These are phyloP conservation scores for Colletotrichum sp. DNA, from an alignment of 2,329 filamentous ascomycete genomes.

Conservation along the genomic window DNA sequence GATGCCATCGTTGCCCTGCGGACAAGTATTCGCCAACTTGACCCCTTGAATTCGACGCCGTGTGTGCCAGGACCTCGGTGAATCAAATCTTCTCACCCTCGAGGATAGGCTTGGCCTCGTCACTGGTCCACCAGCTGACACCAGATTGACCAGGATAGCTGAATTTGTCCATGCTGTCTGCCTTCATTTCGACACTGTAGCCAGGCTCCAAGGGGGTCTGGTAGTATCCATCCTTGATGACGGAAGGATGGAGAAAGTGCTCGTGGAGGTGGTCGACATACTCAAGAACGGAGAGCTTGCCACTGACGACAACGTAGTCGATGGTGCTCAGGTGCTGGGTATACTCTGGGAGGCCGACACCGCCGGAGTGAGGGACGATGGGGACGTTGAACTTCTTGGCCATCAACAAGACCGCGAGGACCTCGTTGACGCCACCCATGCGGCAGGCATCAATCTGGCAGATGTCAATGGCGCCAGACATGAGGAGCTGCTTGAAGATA, in stretches of 20 bases:
- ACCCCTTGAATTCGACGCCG: constrained; percentile 3
- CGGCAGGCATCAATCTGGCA: constrained; percentile 92
- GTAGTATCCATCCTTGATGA: constrained; percentile 86
- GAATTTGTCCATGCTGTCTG: constrained; percentile 82
- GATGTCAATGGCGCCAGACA: constrained; percentile 81
- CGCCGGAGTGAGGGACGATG: constrained; percentile 87
- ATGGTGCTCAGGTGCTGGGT: constrained; percentile 93
- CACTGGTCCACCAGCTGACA: constrained; percentile 85
- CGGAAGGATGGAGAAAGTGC: constrained; percentile 84
- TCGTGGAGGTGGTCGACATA: constrained; percentile 94
- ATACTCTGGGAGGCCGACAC: constrained; percentile 91
- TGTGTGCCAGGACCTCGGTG: neutral
- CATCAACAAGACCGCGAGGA: constrained; percentile 86
- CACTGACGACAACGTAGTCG: constrained; percentile 87
- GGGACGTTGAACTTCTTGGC: constrained; percentile 81
- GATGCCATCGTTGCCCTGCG: constrained; percentile 39
- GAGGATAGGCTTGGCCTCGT: constrained; percentile 78
- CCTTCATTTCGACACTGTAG: constrained; percentile 94
- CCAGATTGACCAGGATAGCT: constrained; percentile 78
- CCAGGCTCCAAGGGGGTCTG: constrained; percentile 83
- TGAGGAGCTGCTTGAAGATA: constrained; percentile 90
- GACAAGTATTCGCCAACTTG: constrained; percentile 24
- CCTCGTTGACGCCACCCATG: constrained; percentile 89
- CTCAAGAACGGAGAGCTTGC: constrained; percentile 82
- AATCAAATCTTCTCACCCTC: constrained; percentile 63